Base-by-base conservation (phyloP, 1,139 yeast genomes). In the Pichia sp. region DNA sequence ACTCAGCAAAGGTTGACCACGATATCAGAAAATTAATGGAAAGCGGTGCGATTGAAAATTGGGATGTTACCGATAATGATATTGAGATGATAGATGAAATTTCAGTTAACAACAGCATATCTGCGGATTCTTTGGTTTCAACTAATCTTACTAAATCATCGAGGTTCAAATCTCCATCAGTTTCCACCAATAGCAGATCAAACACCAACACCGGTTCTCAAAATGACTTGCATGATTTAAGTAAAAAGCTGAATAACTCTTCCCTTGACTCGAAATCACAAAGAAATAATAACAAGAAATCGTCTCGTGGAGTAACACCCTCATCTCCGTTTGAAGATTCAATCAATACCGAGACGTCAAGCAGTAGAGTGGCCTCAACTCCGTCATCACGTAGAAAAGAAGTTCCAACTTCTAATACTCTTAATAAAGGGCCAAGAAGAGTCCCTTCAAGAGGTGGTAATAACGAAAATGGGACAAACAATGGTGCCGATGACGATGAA, bases 11-110 rank as follows among this genome's bases (percentile, higher is more conserved):
- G 55, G 72, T 92, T 41, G 92, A 87, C 56, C 75, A 78, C 28
- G 95, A 86, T 55, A 80, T 90, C 45, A 78, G 79, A 46, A 77
- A 78, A 55, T 67, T 92, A 39, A 95, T 85, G 55, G 72, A 77
- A 42, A 96, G 86, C 47, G 97, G 95, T 26, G 67, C 84, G 37
- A 64, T 88, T 42, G 90, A 94, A 1, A 76, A 78, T 1, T 64
- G 55, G 45, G 55, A 51, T 39, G 41, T 47, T 6, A 33, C 11
- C 11, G 48, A 51, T 16, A 41, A 45, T 9, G 46, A 49, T 34
- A 39, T 47, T n/a, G 44, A 40, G 7, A 35, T 46, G 34, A n/a
- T 33, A 7, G 42, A 40, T n/a, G 40, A 28, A 4, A 11, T 16
- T 6, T 7, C 6, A 9, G 7, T 9, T 6, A 10, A 10, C 23